A percentile compares a stretch with the other conserved stretches of the same genome.
Evolutionary conservation across 2,329 filamentous ascomycete species (phyloP).

Genomic region (Aspergillus candidus): DNA sequence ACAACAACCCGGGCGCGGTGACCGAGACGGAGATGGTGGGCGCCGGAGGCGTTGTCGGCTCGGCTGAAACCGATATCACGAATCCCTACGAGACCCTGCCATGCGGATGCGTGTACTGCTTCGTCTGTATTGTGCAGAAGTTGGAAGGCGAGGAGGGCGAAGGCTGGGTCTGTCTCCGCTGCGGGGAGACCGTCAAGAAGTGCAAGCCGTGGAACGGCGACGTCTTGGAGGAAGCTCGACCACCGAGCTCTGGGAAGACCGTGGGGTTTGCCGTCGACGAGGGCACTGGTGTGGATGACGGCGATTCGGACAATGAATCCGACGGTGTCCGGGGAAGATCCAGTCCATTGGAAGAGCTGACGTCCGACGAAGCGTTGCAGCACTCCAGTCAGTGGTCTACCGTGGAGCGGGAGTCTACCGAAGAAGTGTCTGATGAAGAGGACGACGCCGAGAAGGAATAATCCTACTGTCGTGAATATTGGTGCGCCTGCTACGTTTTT

Average conservation of each 20-base stretch:
- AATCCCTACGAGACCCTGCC: constrained; percentile 90
- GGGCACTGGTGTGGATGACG: constrained; percentile 12
- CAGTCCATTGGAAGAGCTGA: constrained; percentile 23
- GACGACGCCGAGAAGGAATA: not conserved
- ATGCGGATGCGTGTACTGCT: constrained; percentile 92
- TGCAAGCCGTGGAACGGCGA: constrained; percentile 91
- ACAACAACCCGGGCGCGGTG: constrained; percentile 68
- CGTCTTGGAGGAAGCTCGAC: constrained; percentile 52
- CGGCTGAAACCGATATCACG: constrained; percentile 85
- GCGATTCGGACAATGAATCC: constrained; percentile 7
- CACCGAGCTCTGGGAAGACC: constrained; percentile 33
- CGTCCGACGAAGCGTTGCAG: constrained; percentile 28
- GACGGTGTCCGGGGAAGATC: constrained; percentile 9
- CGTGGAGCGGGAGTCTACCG: constrained; percentile 25
- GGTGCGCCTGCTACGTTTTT: not conserved
- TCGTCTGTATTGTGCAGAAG: constrained; percentile 84
- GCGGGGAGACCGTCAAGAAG: constrained; percentile 74
- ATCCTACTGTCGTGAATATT: too few relatives aligned
- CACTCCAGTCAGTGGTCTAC: constrained; percentile 35
- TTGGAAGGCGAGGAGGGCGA: constrained; percentile 91
- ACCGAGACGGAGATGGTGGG: constrained; percentile 72
- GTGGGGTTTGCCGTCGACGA: constrained; percentile 38
- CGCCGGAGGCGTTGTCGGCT: constrained; percentile 74
- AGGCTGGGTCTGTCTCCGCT: constrained; percentile 86
- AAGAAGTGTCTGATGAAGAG: constrained; percentile 8